Evolutionary conservation across 805 yeast genomes (phyloP), one percentile per base, ranked within the genome.

Genomic region (Naumovozyma baii): DNA sequence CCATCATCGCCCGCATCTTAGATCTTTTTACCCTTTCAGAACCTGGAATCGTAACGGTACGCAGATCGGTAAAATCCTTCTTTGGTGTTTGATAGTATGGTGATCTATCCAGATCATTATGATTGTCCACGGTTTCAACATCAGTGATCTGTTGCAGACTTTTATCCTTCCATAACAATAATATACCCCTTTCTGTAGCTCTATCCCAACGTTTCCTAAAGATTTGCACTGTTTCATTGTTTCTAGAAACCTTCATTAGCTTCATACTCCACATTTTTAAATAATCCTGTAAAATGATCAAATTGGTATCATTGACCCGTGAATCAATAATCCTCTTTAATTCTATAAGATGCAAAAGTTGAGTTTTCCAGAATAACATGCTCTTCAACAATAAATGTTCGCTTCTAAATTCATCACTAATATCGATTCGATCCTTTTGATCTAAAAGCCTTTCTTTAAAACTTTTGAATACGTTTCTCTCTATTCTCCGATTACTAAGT

Each of bases 161-260:
- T 32, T 50, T 41, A 18, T 49, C 54, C 33, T 50, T 59, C 71
- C 71, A 67, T 15, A 67, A 39, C 4, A 49, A 31, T 16, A 67
- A 33, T 4, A 66, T 39, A 0, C 67, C 69, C 37, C 70, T 46
- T 18, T 63, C 41, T 18, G 51, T 59, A 1, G 70, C 70, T 34
- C 70, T 54, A 39, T 59, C 52, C 70, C 70, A 67, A 37, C 71
- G 50, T n/a, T 44, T 48, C 32, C 57, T 48, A 43, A 66, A 64
- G 12, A 47, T 47, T 3, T 46, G 51, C 2, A 63, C 54, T 1
- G 57, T 51, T 39, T 62, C 67, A 19, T 59, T 52, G 40, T 64
- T 64, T 39, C 66, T 56, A 28, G 53, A 51, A 2, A 50, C 43
- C 42, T 63, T 65, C 41, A 66, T 44, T 22, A 51, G 43, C 34